Percentiles rank a stretch among this genome's conserved stretches.
These are phyloP conservation scores for Chalciporus sphaerocephalus DNA, from an alignment of 768 basidiomycete genomes.

Conservation along the genomic window DNA sequence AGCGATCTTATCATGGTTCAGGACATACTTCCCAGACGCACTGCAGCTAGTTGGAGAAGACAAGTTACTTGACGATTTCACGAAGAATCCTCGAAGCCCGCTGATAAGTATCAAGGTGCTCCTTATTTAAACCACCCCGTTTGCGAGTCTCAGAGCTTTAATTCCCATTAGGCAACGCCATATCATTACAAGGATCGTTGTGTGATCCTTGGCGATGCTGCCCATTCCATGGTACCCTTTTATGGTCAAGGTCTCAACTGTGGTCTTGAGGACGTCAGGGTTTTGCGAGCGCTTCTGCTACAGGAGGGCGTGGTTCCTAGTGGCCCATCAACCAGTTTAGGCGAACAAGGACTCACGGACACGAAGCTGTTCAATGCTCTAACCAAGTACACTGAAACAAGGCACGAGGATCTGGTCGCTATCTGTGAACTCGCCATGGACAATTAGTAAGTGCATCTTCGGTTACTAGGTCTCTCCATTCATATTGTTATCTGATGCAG, in stretches of 20 bases:
- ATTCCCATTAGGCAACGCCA: constrained; percentile 58
- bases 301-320: constrained; percentile 60
- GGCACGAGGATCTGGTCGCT: constrained; percentile 85
- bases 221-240: constrained; percentile 98
- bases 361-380: constrained; percentile 61
- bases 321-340: constrained; percentile 28
- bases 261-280: constrained; percentile 93
- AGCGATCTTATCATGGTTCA: constrained; percentile 69
- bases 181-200: constrained; percentile 89
- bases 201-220: constrained; percentile 89
- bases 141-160: constrained; percentile 18
- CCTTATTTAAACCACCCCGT: constrained; percentile 22
- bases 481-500: constrained; percentile 43
- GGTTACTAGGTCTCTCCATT: constrained; percentile 22
- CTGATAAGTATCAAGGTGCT: constrained; percentile 90
- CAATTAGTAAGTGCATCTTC: constrained; percentile 77
- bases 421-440: constrained; percentile 92
- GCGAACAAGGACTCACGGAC: constrained; percentile 41
- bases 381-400: constrained; percentile 69
- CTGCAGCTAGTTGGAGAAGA: constrained; percentile 79
- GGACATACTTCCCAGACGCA: constrained; percentile 83
- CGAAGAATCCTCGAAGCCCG: constrained; percentile 79
- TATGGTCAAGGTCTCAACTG: constrained; percentile 97
- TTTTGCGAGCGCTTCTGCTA: constrained; percentile 72
- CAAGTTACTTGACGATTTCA: constrained; percentile 70